phyloP scores from a whole-genome alignment of 192 early-diverging fungal genomes.

The Entrophospora sp. region DNA sequence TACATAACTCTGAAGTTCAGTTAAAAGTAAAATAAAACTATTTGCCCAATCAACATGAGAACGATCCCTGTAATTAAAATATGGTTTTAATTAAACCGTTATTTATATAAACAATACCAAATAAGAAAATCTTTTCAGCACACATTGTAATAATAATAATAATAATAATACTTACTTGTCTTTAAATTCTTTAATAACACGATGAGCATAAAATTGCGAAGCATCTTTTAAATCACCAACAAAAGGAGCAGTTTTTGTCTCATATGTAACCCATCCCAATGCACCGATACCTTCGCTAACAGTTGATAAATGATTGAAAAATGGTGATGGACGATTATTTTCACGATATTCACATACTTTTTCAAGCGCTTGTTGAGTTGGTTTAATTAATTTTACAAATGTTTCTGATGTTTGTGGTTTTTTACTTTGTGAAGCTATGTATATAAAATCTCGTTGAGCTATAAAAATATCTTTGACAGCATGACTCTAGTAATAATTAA shows the following conservation, averaged over 20 bases:
- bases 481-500: constrained; percentile 41
- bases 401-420: constrained; percentile 60
- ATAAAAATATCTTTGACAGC: constrained; percentile 48
- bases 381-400: constrained; percentile 56
- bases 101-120: background rate
- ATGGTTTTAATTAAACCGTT: background rate
- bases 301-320: constrained; percentile 73
- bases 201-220: constrained; percentile 87
- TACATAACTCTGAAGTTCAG: constrained; percentile 76
- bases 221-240: constrained; percentile 84
- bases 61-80: constrained; percentile 56
- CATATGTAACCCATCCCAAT: constrained; percentile 87
- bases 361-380: constrained; percentile 60
- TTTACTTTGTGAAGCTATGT: constrained; percentile 59
- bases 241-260: constrained; percentile 79
- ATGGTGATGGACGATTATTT: constrained; percentile 62
- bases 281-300: constrained; percentile 86
- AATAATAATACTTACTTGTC: constrained; percentile 82
- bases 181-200: constrained; percentile 81
- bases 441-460: constrained; percentile 70
- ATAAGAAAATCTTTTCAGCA: no score
- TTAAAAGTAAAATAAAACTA: constrained; percentile 56
- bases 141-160: no score
- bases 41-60: constrained; percentile 83
- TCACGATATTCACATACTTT: constrained; percentile 64